phyloP scores from a whole-genome alignment of 1,284 basidiomycete genomes.

The Ustilago hordei region DNA sequence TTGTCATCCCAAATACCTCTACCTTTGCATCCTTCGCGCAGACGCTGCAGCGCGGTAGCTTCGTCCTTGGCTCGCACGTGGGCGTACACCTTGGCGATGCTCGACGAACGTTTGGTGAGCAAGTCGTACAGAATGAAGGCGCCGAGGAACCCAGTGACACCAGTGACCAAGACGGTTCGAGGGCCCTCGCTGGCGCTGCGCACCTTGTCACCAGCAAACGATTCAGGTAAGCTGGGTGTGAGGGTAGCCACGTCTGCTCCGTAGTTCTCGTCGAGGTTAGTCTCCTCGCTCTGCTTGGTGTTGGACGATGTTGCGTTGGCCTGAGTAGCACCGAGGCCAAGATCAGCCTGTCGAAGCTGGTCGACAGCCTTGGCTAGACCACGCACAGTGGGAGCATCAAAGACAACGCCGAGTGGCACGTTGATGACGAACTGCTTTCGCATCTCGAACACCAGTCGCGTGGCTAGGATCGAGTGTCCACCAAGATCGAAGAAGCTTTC shows the following conservation, averaged over 20 bases:
- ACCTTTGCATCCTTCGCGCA: constrained; percentile 82
- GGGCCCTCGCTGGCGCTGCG: constrained; percentile 22
- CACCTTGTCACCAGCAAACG: constrained; percentile 49
- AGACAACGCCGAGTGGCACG: constrained; percentile 91
- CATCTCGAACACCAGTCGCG: constrained; percentile 95
- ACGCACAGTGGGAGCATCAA: constrained; percentile 87
- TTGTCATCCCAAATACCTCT: constrained; percentile 91
- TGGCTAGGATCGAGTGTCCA: constrained; percentile 97
- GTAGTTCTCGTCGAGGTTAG: constrained; percentile 74
- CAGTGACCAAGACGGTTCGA: constrained; percentile 90
- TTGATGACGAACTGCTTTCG: constrained; percentile 91
- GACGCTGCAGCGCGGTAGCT: constrained; percentile 78
- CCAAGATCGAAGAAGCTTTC: constrained; percentile 99
- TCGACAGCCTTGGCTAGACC: constrained; percentile 87
- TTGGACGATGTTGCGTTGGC: constrained; percentile 14
- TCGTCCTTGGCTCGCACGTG: constrained; percentile 82
- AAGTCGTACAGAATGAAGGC: constrained; percentile 90
- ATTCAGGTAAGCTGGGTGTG: constrained; percentile 69
- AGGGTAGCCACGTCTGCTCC: constrained; percentile 82
- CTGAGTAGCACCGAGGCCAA: constrained; percentile 76
- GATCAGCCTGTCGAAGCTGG: constrained; percentile 80
- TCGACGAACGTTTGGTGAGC: constrained; percentile 74
- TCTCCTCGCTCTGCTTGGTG: constrained; percentile 56
- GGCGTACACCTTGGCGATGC: constrained; percentile 88
- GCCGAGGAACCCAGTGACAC: constrained; percentile 96